Conservation (phyloP, 2,329 filamentous ascomycete genomes). For the Aspergillus flavus region DNA sequence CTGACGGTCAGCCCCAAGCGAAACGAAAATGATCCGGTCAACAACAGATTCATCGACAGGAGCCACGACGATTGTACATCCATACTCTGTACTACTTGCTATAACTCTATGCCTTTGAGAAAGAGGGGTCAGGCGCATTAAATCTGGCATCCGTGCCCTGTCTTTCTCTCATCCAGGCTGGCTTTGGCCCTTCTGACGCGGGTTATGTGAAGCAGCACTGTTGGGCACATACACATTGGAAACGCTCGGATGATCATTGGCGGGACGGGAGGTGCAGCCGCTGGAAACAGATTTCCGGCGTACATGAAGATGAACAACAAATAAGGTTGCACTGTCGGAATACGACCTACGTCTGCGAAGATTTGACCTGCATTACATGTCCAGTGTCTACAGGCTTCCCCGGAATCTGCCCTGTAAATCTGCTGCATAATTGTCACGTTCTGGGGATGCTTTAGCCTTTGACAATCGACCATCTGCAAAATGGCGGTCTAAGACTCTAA, state of each 20-base stretch:
- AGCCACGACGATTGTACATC: background rate
- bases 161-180: background rate
- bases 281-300: conserved; percentile 9
- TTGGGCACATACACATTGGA: conserved; percentile 1
- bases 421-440: background rate
- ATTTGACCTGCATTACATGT: background rate
- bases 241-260: background rate
- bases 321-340: conserved; percentile 1
- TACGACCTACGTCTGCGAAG: background rate
- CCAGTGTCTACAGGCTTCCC: background rate
- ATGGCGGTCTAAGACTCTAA: background rate
- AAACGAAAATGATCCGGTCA: background rate
- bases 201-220: background rate
- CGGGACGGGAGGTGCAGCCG: background rate
- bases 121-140: background rate
- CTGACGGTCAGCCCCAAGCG: background rate
- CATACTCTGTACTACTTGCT: background rate
- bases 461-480: background rate
- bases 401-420: background rate
- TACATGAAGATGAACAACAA: background rate
- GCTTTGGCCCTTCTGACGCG: background rate
- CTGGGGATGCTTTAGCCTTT: background rate
- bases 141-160: background rate
- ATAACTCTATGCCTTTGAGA: background rate
- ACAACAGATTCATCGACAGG: background rate